Percentiles rank a stretch among this genome's conserved stretches.
Conservation (phyloP, 192 early-diverging fungal species). For the Phlyctochytrium planicorne region DNA sequence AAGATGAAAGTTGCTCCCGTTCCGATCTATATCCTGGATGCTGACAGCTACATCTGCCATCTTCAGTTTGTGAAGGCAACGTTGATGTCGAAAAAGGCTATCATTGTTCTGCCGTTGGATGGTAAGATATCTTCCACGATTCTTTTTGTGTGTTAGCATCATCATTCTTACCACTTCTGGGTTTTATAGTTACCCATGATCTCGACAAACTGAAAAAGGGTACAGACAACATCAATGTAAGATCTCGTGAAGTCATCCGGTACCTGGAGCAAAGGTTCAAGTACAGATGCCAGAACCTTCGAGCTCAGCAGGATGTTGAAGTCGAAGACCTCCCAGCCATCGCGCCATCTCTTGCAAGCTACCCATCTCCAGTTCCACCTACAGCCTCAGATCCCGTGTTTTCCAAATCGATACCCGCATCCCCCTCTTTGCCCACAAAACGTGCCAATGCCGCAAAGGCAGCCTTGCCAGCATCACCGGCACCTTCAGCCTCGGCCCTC, state of each 20-base stretch:
- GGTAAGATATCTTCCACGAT: conserved; percentile 9
- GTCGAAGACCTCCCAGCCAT: neutral
- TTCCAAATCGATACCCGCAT: too few species aligned
- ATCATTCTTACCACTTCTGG: neutral
- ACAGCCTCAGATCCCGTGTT: too few species aligned
- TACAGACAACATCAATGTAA: conserved; percentile 19
- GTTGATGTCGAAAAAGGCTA: conserved; percentile 27
- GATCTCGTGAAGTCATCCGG: conserved; percentile 48
- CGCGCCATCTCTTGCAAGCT: too few species aligned
- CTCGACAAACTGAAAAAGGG: conserved; percentile 47
- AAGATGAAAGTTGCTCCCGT: conserved; percentile 2
- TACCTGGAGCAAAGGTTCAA: conserved; percentile 53
- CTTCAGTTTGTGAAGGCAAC: conserved; percentile 32
- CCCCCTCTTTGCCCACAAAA: too few species aligned
- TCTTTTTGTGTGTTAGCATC: neutral
- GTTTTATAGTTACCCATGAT: conserved; percentile 31
- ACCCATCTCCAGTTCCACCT: too few species aligned
- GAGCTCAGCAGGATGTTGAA: conserved; percentile 35
- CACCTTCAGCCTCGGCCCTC: neutral
- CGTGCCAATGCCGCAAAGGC: too few species aligned
- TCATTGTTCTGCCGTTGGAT: conserved; percentile 31
- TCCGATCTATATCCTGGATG: conserved; percentile 30
- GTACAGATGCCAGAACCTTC: conserved; percentile 25
- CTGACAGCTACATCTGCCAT: conserved; percentile 27
- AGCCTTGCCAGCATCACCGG: neutral